Evolutionary conservation across 176 grass and related monocot genomes (phyloP), one percentile per base, ranked within the genome.

Genomic region (Zizania latifolia): DNA sequence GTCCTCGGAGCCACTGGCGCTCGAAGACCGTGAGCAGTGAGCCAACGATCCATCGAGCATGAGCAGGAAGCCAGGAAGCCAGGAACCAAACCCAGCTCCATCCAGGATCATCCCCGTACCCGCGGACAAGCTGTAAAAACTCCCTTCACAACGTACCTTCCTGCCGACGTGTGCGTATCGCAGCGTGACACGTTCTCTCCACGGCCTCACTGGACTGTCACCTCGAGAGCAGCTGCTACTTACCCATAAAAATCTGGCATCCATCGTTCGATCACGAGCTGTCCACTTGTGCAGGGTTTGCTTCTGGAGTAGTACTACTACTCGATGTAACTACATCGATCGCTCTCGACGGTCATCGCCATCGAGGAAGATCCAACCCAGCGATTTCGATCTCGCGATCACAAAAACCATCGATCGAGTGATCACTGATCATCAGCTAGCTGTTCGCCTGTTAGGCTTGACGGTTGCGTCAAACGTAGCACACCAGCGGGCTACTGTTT

Each of bases 1-100:
- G 85, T 71, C 72, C 78, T 21, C 11, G 33, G 35, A 77, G 16
- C 84, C 59, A 64, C 34, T 63, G 21, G 65, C 4, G 64, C 40
- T 77, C 48, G 3, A 64, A 71, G 78, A 77, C 72, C 64, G 16
- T 24, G 36, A 41, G 17, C 75, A 11, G 44, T 37, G 30, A 37
- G 16, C 33, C 37, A 58, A 12, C 29, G n/a, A 60, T n/a, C 48
- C n/a, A 53, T 53, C 48, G 45, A 58, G 34, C 15, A 34, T 53
- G 16, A 71, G 19, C 36, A 33, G 11, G 17, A 60, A 40, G n/a
- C 58, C 74, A 51, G 55, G n/a, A n/a, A n/a, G n/a, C n/a, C n/a
- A n/a, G n/a, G n/a, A n/a, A n/a, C n/a, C n/a, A n/a, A n/a, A n/a
- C n/a, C n/a, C n/a, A n/a, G n/a, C n/a, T 34, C 15, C 48, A 53